Conservation (phyloP, 352 stramenopile species). For the Plasmopara halstedii region DNA sequence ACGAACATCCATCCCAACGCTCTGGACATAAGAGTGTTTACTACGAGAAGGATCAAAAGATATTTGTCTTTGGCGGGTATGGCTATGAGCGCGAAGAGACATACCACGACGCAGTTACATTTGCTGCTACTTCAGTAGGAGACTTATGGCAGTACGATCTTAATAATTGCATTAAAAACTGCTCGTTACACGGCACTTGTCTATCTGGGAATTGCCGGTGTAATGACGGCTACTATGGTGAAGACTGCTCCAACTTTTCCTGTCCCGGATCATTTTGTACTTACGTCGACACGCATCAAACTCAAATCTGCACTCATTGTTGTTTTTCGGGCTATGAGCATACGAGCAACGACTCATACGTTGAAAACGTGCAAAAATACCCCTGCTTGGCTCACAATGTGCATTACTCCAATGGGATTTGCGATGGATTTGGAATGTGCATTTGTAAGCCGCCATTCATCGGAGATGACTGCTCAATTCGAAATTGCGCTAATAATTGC, state of each 20-base stretch:
- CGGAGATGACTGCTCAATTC: conserved; percentile 86
- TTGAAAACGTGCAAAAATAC: conserved; percentile 88
- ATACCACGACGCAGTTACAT: conserved; percentile 54
- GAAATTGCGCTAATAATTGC: conserved; percentile 89
- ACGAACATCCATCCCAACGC: conserved; percentile 78
- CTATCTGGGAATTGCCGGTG: conserved; percentile 90
- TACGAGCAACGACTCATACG: conserved; percentile 82
- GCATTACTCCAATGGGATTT: conserved; percentile 92
- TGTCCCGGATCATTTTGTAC: conserved; percentile 92
- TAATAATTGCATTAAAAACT: conserved; percentile 90
- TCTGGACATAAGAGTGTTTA: conserved; percentile 84
- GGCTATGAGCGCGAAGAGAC: conserved; percentile 65
- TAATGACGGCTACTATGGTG: conserved; percentile 92
- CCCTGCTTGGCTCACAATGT: conserved; percentile 74
- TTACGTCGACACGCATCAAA: conserved; percentile 81
- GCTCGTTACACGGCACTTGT: conserved; percentile 88
- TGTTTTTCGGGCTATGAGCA: conserved; percentile 88
- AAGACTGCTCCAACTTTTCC: conserved; percentile 92
- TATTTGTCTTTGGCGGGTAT: conserved; percentile 88
- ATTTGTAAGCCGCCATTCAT: conserved; percentile 94
- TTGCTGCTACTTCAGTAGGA: conserved; percentile 40
- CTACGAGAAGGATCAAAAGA: conserved; percentile 42
- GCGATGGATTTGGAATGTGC: conserved; percentile 94
- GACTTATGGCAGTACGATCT: conserved; percentile 91
- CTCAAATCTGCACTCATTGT: conserved; percentile 90